Percentiles rank a stretch among this genome's conserved stretches.
These are phyloP conservation scores for Candida insectorum DNA, from an alignment of 805 yeast species.

Conservation along the genomic window DNA sequence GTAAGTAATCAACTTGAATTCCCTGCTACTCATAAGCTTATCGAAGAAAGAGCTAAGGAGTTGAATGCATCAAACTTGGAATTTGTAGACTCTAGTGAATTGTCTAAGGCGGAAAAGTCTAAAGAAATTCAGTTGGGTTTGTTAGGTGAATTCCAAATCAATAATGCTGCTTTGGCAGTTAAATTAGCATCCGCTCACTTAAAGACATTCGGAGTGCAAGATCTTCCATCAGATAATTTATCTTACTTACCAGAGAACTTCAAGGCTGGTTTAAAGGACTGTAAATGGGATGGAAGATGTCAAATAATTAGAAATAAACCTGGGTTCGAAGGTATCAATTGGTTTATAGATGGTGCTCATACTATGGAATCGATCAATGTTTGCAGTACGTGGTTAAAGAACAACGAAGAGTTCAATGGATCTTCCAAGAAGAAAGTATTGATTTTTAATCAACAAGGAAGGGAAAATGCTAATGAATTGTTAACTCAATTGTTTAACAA, in stretches of 20 bases:
- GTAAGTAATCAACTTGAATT: constrained; percentile 54
- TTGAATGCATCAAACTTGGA: constrained; percentile 42
- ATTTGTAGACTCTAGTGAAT: constrained; percentile 44
- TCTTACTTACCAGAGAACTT: constrained; percentile 47
- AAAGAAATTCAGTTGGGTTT: constrained; percentile 64
- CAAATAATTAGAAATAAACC: constrained; percentile 57
- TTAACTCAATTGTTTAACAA: constrained; percentile 49
- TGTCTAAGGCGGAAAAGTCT: too few relatives aligned
- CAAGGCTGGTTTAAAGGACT: constrained; percentile 55
- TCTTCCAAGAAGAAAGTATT: constrained; percentile 44
- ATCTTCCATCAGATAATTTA: constrained; percentile 17
- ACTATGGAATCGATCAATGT: constrained; percentile 82
- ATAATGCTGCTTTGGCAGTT: constrained; percentile 86
- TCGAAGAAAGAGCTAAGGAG: constrained; percentile 69
- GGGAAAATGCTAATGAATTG: constrained; percentile 70
- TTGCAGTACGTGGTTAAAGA: constrained; percentile 76
- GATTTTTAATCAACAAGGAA: constrained; percentile 89
- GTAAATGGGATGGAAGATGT: constrained; percentile 96
- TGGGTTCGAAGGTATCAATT: constrained; percentile 46
- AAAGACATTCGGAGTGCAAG: constrained; percentile 39
- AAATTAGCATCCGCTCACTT: constrained; percentile 65
- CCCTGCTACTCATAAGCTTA: constrained; percentile 51
- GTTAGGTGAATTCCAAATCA: constrained; percentile 78
- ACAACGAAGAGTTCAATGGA: constrained; percentile 6
- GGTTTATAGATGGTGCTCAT: constrained; percentile 96